A percentile compares a stretch with the other conserved stretches of the same genome.
Evolutionary conservation across 495 filamentous ascomycete genomes (phyloP).

Genomic region (Pseudevernia furfuracea): DNA sequence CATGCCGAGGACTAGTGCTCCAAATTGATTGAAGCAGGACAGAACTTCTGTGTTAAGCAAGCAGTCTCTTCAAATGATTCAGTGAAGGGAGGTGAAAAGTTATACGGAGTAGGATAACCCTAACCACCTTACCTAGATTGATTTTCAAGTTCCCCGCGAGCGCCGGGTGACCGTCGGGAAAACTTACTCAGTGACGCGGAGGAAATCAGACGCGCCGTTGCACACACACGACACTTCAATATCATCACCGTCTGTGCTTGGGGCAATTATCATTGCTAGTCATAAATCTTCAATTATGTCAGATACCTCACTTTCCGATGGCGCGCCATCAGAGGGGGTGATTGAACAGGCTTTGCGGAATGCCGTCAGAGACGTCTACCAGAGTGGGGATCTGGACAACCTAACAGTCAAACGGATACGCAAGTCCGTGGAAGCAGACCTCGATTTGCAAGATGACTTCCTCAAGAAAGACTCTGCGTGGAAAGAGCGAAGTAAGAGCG

Average conservation of each 20-base stretch:
- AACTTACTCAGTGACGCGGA: background rate
- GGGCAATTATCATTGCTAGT: background rate
- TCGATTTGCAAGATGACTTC: slow-evolving; percentile 60
- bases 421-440: slow-evolving; percentile 53
- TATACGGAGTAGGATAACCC: background rate
- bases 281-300: slow-evolving; percentile 22
- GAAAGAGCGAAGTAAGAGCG: slow-evolving; percentile 69
- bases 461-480: slow-evolving; percentile 58
- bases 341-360: slow-evolving; percentile 52
- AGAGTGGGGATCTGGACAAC: slow-evolving; percentile 49
- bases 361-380: slow-evolving; percentile 50
- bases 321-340: slow-evolving; percentile 31
- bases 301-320: slow-evolving; percentile 25
- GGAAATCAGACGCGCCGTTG: background rate
- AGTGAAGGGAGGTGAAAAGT: background rate
- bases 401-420: slow-evolving; percentile 73
- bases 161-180: background rate
- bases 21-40: background rate
- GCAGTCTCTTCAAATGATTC: background rate
- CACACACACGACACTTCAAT: background rate
- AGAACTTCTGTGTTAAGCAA: background rate
- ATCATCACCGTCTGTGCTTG: background rate
- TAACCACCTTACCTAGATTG: no score
- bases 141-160: background rate
- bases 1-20: background rate